A percentile compares a stretch with the other conserved stretches of the same genome.
phyloP scores from a whole-genome alignment of 2,329 filamentous ascomycete genomes.

The Pseudocercospora eumusae region DNA sequence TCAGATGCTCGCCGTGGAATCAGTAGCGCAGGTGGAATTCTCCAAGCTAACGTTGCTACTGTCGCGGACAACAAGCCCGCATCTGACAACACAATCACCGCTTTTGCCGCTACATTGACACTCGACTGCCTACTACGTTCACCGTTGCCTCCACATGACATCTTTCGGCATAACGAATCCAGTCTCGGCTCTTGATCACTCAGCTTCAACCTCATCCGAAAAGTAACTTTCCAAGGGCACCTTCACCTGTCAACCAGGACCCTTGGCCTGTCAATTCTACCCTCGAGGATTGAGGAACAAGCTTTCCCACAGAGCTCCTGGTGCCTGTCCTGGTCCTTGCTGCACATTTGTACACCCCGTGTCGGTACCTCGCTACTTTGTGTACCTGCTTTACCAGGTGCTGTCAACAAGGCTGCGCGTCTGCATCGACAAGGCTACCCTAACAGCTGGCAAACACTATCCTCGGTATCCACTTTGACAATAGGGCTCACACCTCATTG shows the following conservation, averaged over 20 bases:
- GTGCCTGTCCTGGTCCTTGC: not conserved
- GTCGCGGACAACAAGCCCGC: not conserved
- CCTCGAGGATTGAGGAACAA: not conserved
- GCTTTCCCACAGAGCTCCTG: not conserved
- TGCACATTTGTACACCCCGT: not conserved
- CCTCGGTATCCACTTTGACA: not conserved
- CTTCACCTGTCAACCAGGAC: not conserved
- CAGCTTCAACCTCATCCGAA: not conserved
- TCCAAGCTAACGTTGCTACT: not conserved
- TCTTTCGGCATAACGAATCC: not conserved
- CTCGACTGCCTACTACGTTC: not conserved
- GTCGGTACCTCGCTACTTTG: slow-evolving; percentile 1
- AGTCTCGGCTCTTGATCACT: not conserved
- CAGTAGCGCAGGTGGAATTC: not conserved
- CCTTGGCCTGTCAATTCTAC: not conserved
- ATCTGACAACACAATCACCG: not conserved
- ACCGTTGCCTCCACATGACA: slow-evolving; percentile 1
- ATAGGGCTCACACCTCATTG: slow-evolving; percentile 3
- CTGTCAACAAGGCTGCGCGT: not conserved
- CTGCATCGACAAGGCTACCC: slow-evolving; percentile 1
- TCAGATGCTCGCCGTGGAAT: not conserved
- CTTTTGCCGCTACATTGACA: not conserved
- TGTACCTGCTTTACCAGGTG: slow-evolving; percentile 7
- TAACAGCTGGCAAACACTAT: not conserved
- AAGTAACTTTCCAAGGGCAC: not conserved